Percentiles rank a stretch among this genome's conserved stretches.
These are phyloP conservation scores for Colletotrichum simmondsii DNA, from an alignment of 2,329 filamentous ascomycete genomes.

Conservation along the genomic window DNA sequence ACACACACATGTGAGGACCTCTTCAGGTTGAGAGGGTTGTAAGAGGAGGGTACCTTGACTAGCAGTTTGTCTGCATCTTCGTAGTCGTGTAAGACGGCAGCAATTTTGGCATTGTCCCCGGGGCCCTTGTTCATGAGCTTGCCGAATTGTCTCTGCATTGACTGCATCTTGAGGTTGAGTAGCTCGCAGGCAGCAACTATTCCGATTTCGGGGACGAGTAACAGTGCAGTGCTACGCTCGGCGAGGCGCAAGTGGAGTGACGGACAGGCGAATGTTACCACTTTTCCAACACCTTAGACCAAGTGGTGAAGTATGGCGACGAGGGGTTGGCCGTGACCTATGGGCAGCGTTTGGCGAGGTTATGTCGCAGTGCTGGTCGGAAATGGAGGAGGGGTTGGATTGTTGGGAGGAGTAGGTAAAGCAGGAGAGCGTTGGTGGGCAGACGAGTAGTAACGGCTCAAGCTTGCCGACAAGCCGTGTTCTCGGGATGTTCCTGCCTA, in stretches of 20 bases:
- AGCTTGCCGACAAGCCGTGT: not conserved
- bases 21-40: constrained; percentile 25
- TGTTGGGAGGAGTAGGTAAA: not conserved
- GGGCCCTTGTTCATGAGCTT: constrained; percentile 75
- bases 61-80: constrained; percentile 82
- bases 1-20: not conserved
- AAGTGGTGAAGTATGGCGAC: not conserved
- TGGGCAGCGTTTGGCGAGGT: not conserved
- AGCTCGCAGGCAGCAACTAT: not conserved
- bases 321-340: not conserved
- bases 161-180: constrained; percentile 67
- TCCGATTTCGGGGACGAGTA: not conserved
- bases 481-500: not conserved
- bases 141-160: constrained; percentile 80
- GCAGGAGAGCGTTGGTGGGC: not conserved
- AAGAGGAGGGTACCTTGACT: constrained; percentile 64
- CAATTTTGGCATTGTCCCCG: constrained; percentile 81
- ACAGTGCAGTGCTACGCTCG: not conserved
- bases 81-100: constrained; percentile 80
- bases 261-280: not conserved
- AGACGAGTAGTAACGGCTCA: not conserved
- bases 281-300: not conserved
- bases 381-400: constrained; percentile 1
- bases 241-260: not conserved
- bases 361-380: not conserved